phyloP scores from a whole-genome alignment of 129 eudicot genomes.

The Oenanthe sinensis region DNA sequence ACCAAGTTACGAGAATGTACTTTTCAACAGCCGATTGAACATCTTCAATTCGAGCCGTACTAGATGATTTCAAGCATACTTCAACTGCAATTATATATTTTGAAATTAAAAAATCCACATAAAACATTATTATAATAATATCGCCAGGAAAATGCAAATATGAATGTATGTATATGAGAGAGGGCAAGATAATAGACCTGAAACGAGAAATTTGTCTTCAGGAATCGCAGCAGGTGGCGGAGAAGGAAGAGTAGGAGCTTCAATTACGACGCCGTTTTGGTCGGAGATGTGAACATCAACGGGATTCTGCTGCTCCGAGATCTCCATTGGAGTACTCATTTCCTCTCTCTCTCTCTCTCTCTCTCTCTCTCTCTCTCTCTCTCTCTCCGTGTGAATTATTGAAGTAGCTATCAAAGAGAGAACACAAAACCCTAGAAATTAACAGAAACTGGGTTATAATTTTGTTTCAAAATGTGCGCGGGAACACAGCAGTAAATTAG shows the following conservation, averaged over 20 bases:
- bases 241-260: conserved; percentile 15
- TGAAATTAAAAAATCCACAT: background rate
- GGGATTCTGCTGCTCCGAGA: conserved; percentile 33
- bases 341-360: background rate
- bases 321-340: conserved; percentile 79
- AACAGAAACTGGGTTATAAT: background rate
- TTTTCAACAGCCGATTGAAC: conserved; percentile 68
- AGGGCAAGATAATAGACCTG: conserved; percentile 4
- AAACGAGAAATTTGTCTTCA: conserved; percentile 57
- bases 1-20: conserved; percentile 21
- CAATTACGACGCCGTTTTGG: conserved; percentile 24
- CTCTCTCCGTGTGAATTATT: background rate
- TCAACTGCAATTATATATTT: conserved; percentile 47
- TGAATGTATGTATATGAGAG: background rate
- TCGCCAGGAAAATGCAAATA: background rate
- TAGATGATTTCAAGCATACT: conserved; percentile 78
- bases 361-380: background rate
- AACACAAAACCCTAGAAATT: conserved; percentile 36
- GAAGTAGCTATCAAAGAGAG: background rate
- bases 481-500: conserved; percentile 10
- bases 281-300: conserved; percentile 22
- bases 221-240: conserved; percentile 18
- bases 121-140: background rate
- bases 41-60: conserved; percentile 64
- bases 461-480: conserved; percentile 49